phyloP scores from a whole-genome alignment of 2,329 filamentous ascomycete species.

The Pseudogymnoascus sp. region DNA sequence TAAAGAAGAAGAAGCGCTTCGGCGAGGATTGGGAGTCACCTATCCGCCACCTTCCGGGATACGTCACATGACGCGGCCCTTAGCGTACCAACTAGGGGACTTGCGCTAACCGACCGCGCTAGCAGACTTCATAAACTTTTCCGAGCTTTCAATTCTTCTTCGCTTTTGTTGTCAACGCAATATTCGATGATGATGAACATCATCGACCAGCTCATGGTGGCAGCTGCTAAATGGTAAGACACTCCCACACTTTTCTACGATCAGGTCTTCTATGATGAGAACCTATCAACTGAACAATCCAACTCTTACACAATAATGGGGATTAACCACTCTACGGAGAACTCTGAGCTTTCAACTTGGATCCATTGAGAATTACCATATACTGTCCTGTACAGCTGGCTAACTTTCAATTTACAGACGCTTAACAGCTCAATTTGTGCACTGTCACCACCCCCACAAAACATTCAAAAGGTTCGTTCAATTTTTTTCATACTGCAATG shows the following conservation, averaged over 20 bases:
- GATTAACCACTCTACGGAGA: conserved; percentile 28
- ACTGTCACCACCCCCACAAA: not conserved
- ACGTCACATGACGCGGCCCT: conserved; percentile 4
- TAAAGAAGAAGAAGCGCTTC: not conserved
- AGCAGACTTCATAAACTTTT: conserved; percentile 11
- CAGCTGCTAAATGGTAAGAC: conserved; percentile 11
- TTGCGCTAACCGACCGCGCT: conserved; percentile 2
- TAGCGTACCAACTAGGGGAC: conserved; percentile 6
- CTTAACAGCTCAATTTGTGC: conserved; percentile 1
- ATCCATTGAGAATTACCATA: conserved; percentile 1
- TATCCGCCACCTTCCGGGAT: conserved; percentile 5
- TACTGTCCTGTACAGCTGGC: not conserved
- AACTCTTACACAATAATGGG: conserved; percentile 35
- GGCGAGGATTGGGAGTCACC: not conserved
- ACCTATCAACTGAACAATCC: conserved; percentile 35
- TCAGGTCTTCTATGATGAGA: conserved; percentile 32
- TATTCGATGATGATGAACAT: not conserved
- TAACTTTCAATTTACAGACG: conserved; percentile 2
- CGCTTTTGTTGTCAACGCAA: conserved; percentile 8
- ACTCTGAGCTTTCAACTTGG: conserved; percentile 28
- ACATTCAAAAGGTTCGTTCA: conserved; percentile 25
- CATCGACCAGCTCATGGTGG: conserved; percentile 7
- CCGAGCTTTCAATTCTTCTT: conserved; percentile 4
- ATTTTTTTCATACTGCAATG: conserved; percentile 14
- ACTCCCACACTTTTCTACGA: conserved; percentile 11